phyloP scores from a whole-genome alignment of 768 basidiomycete genomes.

The Suillus discolor region DNA sequence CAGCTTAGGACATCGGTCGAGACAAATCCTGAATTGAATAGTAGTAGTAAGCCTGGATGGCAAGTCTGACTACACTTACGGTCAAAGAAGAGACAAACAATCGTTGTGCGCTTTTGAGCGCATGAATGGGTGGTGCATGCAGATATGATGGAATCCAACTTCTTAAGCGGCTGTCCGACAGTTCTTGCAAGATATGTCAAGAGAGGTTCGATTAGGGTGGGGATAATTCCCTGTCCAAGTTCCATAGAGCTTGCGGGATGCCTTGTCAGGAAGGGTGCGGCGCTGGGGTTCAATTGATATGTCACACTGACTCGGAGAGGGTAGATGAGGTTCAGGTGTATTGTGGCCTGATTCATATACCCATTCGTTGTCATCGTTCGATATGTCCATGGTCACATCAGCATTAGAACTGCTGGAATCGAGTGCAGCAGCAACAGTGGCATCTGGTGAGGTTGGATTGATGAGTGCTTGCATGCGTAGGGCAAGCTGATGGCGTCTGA shows the following conservation, averaged over 20 bases:
- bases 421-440: background rate
- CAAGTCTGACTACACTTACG: background rate
- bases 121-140: background rate
- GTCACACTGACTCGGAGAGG: too few species aligned
- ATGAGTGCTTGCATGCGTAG: background rate
- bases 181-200: background rate
- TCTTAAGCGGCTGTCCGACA: background rate
- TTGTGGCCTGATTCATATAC: background rate
- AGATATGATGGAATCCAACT: background rate
- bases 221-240: background rate
- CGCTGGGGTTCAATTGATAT: background rate
- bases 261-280: background rate
- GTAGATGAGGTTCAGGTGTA: too few species aligned
- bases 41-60: background rate
- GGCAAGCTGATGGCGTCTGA: background rate
- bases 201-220: background rate
- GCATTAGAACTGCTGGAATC: background rate
- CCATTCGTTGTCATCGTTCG: background rate
- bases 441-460: background rate
- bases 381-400: background rate
- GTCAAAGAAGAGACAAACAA: background rate
- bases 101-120: background rate
- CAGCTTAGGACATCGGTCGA: slow-evolving; percentile 22
- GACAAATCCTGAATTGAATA: background rate
- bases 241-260: background rate